Evolutionary conservation across 176 grass and related monocot genomes (phyloP).

Genomic region (Musa itinerans): DNA sequence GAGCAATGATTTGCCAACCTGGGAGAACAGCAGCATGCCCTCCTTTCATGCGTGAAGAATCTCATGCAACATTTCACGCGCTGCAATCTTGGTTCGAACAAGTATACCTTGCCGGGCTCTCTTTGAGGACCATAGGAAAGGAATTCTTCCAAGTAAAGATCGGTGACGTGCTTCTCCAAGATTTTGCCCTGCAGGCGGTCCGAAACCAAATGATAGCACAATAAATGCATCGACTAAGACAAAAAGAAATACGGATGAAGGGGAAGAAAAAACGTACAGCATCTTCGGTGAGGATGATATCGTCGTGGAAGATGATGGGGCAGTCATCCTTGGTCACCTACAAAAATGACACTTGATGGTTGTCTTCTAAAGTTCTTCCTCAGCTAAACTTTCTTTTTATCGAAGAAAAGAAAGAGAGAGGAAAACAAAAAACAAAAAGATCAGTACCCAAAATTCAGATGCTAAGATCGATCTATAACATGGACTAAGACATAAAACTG

Average conservation of each 20-base stretch:
- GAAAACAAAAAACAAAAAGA: not conserved
- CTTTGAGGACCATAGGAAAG: conserved; percentile 67
- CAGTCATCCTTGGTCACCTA: conserved; percentile 74
- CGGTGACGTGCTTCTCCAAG: conserved; percentile 45
- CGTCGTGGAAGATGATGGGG: conserved; percentile 83
- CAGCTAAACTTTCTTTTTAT: not conserved
- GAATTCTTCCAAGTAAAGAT: conserved; percentile 61
- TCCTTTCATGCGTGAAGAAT: not conserved
- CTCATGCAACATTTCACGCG: not conserved
- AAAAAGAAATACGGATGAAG: not conserved
- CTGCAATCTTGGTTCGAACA: not conserved
- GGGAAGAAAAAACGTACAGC: conserved; percentile 34
- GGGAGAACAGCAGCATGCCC: not conserved
- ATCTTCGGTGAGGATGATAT: conserved; percentile 55
- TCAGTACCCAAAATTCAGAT: no score
- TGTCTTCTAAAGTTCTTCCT: not conserved
- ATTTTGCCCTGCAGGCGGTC: conserved; percentile 31
- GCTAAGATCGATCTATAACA: no score
- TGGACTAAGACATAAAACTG: no score
- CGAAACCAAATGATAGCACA: not conserved
- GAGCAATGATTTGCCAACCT: conserved; percentile 62
- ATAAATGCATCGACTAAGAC: not conserved
- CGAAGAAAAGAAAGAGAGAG: not conserved
- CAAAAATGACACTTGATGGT: conserved; percentile 26
- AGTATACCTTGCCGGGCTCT: conserved; percentile 45